Evolutionary conservation across 169 alveolate genomes (phyloP), one percentile per base, ranked within the genome.

Genomic region (Plasmodium coatneyi): DNA sequence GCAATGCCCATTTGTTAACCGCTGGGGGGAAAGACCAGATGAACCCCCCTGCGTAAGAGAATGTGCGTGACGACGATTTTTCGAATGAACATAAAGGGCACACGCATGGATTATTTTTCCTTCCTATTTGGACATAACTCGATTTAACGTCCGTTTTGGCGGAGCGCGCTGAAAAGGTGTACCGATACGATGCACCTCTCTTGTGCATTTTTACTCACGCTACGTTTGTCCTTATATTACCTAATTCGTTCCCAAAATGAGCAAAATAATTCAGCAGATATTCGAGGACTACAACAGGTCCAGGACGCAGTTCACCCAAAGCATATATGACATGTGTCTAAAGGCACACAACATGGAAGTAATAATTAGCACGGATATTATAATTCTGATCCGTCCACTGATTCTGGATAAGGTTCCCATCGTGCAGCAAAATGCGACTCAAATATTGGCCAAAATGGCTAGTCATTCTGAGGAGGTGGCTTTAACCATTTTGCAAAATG

Each of bases 401-500:
- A 78, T 87, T 60, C 39, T 87, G 14, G 93, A 87, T 30, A 87
- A 87, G 36, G 84, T 87, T 28, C 93, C 93, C 9, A 87, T 78
- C 6, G 93, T 87, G 16, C 93, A 87, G 70, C 93, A 87, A 30
- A 87, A 87, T 60, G 93, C 93, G 5, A 87, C 93, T 7, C 49
- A 78, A 28, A 87, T 87, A 12, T 56, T 87, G 78, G 93, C 60
- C 0, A 87, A 76, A 32, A 76, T 87, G 81, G 93, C 93, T 76
- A 87, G 79, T 43, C 56, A 87, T 60, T 87, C 93, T 28, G 93
- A 87, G 46, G 93, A 87, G 39, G 71, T 87, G 43, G 93, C 93
- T 56, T 41, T 78, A 3, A 87, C 89, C 5, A 87, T 87, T 78
- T 41, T 87, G 12, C 82, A 87, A n/a, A 87, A 87, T 60, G 93